Evolutionary conservation across 306 rosid species (phyloP).

Genomic region (Lablab purpureus): DNA sequence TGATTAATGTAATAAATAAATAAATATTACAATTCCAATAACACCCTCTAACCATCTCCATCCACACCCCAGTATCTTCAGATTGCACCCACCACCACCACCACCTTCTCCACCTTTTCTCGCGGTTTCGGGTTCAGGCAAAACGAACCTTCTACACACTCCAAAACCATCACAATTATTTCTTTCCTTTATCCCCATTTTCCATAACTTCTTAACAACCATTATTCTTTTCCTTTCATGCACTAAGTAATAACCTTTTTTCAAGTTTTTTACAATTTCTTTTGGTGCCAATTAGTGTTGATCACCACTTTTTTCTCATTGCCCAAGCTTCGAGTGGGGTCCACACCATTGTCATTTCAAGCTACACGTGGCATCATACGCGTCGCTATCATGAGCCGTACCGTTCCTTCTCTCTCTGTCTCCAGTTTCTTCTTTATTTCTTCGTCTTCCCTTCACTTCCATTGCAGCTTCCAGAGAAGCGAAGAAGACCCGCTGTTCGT

Average conservation of each 20-base stretch:
- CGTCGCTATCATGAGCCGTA: constrained; percentile 37
- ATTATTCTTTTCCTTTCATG: too few relatives aligned
- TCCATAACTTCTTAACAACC: neutral
- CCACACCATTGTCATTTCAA: neutral
- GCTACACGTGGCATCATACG: constrained; percentile 53
- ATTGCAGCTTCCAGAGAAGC: neutral
- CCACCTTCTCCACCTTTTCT: constrained; percentile 16
- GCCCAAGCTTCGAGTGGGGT: neutral
- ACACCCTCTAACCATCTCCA: too few relatives aligned
- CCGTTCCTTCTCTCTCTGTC: neutral
- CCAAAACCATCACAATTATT: neutral
- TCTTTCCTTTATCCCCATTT: neutral
- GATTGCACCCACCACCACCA: neutral
- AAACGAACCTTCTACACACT: constrained; percentile 26
- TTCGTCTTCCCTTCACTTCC: neutral
- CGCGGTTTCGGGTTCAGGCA: constrained; percentile 67
- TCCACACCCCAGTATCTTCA: too few relatives aligned
- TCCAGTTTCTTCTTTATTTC: neutral
- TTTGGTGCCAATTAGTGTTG: neutral
- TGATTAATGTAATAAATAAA: too few relatives aligned
- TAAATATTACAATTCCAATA: too few relatives aligned
- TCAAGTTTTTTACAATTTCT: neutral
- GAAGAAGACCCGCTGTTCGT: neutral
- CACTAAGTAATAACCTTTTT: too few relatives aligned
- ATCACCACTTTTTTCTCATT: neutral